These are phyloP conservation scores for Pyricularia sp. DNA, from an alignment of 2,329 filamentous ascomycete species.

Conservation along the genomic window DNA sequence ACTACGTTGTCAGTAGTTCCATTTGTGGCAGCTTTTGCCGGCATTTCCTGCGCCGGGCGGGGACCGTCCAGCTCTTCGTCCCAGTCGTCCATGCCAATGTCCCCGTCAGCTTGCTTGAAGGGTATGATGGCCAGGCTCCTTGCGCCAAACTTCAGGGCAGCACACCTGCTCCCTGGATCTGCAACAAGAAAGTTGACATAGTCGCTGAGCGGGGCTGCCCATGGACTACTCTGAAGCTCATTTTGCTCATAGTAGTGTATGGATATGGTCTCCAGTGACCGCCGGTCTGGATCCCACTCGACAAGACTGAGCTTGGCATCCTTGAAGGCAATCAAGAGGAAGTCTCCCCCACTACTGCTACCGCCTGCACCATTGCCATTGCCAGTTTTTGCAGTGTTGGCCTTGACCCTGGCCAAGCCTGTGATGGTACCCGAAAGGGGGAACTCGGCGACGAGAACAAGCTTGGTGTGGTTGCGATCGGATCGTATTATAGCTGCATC, in stretches of 20 bases:
- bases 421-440: conserved; percentile 72
- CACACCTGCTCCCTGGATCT: conserved; percentile 86
- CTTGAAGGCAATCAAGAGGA: conserved; percentile 69
- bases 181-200: conserved; percentile 73
- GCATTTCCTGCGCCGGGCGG: conserved; percentile 35
- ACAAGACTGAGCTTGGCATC: conserved; percentile 88
- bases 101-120: conserved; percentile 75
- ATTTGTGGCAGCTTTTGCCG: conserved; percentile 21
- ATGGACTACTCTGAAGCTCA: conserved; percentile 70
- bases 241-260: conserved; percentile 98
- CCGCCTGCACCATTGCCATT: background rate
- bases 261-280: conserved; percentile 73
- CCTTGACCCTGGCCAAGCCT: conserved; percentile 66
- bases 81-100: conserved; percentile 85
- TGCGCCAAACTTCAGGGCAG: conserved; percentile 81
- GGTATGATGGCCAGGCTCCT: conserved; percentile 87
- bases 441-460: conserved; percentile 77
- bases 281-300: conserved; percentile 78
- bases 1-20: conserved; percentile 31
- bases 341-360: conserved; percentile 50
- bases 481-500: conserved; percentile 48
- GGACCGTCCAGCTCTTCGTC: conserved; percentile 68
- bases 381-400: conserved; percentile 53
- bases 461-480: conserved; percentile 57
- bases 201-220: conserved; percentile 61